Conservation (phyloP, 139 green algal genomes). For the Ostreobium quekettii region DNA sequence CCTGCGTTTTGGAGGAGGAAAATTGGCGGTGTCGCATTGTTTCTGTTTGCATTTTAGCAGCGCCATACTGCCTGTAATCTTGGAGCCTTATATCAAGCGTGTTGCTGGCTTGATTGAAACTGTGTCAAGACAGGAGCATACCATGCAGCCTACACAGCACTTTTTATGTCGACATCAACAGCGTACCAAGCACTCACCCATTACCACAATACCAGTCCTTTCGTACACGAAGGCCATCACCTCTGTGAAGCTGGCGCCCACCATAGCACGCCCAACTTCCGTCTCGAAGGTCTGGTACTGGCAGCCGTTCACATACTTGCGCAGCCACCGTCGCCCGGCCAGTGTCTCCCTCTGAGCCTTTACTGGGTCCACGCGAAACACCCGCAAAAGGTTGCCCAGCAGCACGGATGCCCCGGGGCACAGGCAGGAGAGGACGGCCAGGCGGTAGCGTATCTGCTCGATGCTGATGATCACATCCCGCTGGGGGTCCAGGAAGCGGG, state of each 20-base stretch:
- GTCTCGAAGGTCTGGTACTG: constrained; percentile 33
- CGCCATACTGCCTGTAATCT: too few relatives aligned
- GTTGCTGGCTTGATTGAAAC: too few relatives aligned
- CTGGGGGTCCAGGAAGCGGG: constrained; percentile 62
- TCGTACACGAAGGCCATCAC: background rate
- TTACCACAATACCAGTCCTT: background rate
- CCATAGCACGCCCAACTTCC: background rate
- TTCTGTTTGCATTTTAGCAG: too few relatives aligned
- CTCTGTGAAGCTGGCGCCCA: constrained; percentile 4
- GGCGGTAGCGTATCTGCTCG: constrained; percentile 57
- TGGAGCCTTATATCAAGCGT: too few relatives aligned
- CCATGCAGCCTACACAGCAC: too few relatives aligned
- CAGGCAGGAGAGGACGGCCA: constrained; percentile 59
- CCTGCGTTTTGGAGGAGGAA: too few relatives aligned
- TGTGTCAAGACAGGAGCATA: too few relatives aligned
- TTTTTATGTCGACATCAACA: too few relatives aligned
- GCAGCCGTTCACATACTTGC: constrained; percentile 66
- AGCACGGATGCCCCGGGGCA: constrained; percentile 67
- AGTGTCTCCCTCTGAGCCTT: constrained; percentile 28
- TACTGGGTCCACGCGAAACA: constrained; percentile 22
- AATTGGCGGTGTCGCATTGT: too few relatives aligned
- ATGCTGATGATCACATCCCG: constrained; percentile 53
- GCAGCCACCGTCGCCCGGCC: constrained; percentile 58
- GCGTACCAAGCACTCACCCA: too few relatives aligned
- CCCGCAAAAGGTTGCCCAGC: constrained; percentile 62